phyloP scores from a whole-genome alignment of 1,284 basidiomycete species.

The Puccinia hordei region DNA sequence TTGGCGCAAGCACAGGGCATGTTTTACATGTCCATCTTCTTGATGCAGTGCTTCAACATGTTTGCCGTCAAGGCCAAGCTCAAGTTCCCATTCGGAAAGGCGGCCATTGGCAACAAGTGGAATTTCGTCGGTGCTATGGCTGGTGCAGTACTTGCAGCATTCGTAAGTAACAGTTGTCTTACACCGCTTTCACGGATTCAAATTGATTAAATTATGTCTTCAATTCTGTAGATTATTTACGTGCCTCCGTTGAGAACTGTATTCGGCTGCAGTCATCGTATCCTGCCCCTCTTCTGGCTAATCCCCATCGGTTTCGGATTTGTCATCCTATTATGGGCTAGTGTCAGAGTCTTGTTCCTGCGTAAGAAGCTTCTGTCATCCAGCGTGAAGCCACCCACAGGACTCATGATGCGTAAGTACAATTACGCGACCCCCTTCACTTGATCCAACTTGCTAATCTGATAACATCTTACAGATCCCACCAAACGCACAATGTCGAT shows the following conservation, averaged over 20 bases:
- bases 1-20: slow-evolving; percentile 68
- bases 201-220: background rate
- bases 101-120: slow-evolving; percentile 66
- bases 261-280: slow-evolving; percentile 67
- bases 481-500: slow-evolving; percentile 51
- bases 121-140: slow-evolving; percentile 70
- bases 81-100: slow-evolving; percentile 67
- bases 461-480: slow-evolving; percentile 1
- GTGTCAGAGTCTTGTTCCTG: slow-evolving; percentile 66
- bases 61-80: slow-evolving; percentile 71
- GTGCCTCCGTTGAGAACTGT: slow-evolving; percentile 70
- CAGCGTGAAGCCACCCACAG: slow-evolving; percentile 68
- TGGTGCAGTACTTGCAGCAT: slow-evolving; percentile 68
- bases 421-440: background rate
- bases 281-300: slow-evolving; percentile 70
- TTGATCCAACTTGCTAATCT: background rate
- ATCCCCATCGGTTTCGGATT: slow-evolving; percentile 68
- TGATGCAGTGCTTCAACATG: slow-evolving; percentile 72
- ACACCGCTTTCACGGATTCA: background rate
- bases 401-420: slow-evolving; percentile 51
- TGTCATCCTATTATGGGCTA: slow-evolving; percentile 67
- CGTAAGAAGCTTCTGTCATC: slow-evolving; percentile 66
- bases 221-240: slow-evolving; percentile 59
- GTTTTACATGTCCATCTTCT: slow-evolving; percentile 70
- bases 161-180: slow-evolving; percentile 62